A percentile compares a stretch with the other conserved stretches of the same genome.
Conservation (phyloP, 1,284 basidiomycete genomes). For the Nidula niveotomentosa region DNA sequence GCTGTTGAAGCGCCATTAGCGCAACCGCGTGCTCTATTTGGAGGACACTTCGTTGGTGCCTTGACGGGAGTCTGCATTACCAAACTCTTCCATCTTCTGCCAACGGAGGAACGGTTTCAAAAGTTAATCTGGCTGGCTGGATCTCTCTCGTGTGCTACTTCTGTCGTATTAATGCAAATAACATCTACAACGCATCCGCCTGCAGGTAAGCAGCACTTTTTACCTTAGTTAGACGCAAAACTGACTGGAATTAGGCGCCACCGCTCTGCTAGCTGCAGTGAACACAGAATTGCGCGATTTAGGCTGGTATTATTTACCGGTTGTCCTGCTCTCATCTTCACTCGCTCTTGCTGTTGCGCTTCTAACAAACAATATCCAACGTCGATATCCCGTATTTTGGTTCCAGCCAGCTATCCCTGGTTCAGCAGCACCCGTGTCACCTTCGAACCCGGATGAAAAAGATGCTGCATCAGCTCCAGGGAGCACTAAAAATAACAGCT, state of each 20-base stretch:
- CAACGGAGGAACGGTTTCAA: constrained; percentile 41
- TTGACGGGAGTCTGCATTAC: constrained; percentile 54
- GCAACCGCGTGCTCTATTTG: constrained; percentile 59
- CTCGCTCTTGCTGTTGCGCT: constrained; percentile 52
- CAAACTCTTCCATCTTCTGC: constrained; percentile 51
- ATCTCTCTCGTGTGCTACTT: constrained; percentile 48
- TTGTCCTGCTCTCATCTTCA: constrained; percentile 51
- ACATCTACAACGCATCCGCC: constrained; percentile 63
- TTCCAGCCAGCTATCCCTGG: constrained; percentile 4
- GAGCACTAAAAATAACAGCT: no score
- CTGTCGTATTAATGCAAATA: constrained; percentile 55
- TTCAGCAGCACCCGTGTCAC: no score
- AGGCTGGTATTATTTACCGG: constrained; percentile 63
- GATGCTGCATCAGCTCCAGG: no score
- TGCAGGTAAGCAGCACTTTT: constrained; percentile 39
- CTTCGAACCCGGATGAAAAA: no score
- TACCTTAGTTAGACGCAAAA: constrained; percentile 4
- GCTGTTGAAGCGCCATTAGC: constrained; percentile 59
- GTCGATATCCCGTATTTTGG: constrained; percentile 61
- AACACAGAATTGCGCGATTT: constrained; percentile 42
- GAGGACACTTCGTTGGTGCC: constrained; percentile 56
- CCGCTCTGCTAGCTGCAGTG: constrained; percentile 45
- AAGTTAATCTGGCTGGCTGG: constrained; percentile 55
- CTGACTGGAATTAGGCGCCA: constrained; percentile 26
- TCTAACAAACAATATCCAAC: constrained; percentile 57